These are phyloP conservation scores for Nepenthes mirabilis DNA, from an alignment of 148 eudicot genomes.

Conservation along the genomic window DNA sequence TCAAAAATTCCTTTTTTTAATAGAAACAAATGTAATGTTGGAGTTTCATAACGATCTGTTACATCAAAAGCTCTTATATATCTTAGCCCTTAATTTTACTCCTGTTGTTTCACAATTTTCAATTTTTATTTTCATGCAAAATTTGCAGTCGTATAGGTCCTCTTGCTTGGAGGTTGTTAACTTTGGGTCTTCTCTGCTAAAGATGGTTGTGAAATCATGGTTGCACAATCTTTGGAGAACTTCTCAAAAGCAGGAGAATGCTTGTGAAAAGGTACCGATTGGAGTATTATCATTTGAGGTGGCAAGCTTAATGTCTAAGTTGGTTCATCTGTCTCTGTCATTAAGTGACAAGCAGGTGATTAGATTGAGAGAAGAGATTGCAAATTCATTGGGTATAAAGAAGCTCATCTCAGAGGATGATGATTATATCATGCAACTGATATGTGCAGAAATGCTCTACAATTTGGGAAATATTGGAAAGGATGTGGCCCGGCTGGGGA, in stretches of 20 bases:
- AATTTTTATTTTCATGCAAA: too few relatives aligned
- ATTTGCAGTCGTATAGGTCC: too few relatives aligned
- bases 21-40: too few relatives aligned
- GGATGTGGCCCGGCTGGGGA: constrained; percentile 38
- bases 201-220: constrained; percentile 29
- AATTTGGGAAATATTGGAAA: constrained; percentile 34
- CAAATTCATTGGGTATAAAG: constrained; percentile 34
- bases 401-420: constrained; percentile 54
- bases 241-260: constrained; percentile 24
- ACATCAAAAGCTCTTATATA: too few relatives aligned
- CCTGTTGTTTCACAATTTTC: too few relatives aligned
- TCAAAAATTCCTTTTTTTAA: too few relatives aligned
- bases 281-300: constrained; percentile 62
- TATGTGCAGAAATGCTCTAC: constrained; percentile 36
- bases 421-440: constrained; percentile 25
- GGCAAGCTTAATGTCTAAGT: constrained; percentile 46
- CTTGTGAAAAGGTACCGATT: constrained; percentile 12
- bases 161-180: too few relatives aligned
- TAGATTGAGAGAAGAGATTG: constrained; percentile 39
- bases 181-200: too few relatives aligned
- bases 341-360: constrained; percentile 40
- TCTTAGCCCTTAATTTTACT: too few relatives aligned
- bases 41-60: too few relatives aligned
- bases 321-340: constrained; percentile 42
- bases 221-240: constrained; percentile 40